These are phyloP conservation scores for Plasmodium vivax DNA, from an alignment of 169 alveolate genomes.

Conservation along the genomic window DNA sequence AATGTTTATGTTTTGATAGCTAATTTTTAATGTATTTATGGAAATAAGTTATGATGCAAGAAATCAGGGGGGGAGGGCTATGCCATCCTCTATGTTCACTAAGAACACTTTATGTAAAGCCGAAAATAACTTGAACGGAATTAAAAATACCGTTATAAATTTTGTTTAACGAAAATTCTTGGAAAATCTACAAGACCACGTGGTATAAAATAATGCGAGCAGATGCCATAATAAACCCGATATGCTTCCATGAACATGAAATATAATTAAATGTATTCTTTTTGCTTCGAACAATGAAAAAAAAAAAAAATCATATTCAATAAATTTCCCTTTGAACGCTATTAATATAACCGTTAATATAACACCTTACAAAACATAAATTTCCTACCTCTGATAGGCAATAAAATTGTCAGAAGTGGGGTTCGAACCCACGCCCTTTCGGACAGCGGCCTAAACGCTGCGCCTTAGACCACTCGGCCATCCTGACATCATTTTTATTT, in stretches of 20 bases:
- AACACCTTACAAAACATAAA: neutral
- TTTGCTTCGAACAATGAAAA: neutral
- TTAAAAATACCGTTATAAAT: neutral
- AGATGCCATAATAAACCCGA: neutral
- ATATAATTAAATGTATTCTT: neutral
- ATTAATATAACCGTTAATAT: neutral
- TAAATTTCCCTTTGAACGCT: neutral
- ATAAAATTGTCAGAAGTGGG: slow-evolving; percentile 92
- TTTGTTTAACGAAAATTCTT: neutral
- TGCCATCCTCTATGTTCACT: neutral
- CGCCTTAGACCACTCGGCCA: slow-evolving; percentile 99
- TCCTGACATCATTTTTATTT: slow-evolving; percentile 78
- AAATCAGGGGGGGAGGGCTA: neutral
- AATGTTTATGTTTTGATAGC: neutral
- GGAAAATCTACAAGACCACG: neutral
- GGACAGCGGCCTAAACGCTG: slow-evolving; percentile 99
- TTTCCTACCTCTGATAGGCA: neutral
- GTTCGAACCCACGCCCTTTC: slow-evolving; percentile 99
- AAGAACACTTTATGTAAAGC: neutral
- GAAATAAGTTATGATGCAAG: neutral
- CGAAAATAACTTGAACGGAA: neutral
- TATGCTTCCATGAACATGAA: neutral
- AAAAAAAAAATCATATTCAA: neutral
- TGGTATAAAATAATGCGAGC: neutral
- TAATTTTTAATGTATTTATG: neutral